Base-by-base conservation (phyloP, 2,329 filamentous ascomycete species). In the Onygenales sp. region DNA sequence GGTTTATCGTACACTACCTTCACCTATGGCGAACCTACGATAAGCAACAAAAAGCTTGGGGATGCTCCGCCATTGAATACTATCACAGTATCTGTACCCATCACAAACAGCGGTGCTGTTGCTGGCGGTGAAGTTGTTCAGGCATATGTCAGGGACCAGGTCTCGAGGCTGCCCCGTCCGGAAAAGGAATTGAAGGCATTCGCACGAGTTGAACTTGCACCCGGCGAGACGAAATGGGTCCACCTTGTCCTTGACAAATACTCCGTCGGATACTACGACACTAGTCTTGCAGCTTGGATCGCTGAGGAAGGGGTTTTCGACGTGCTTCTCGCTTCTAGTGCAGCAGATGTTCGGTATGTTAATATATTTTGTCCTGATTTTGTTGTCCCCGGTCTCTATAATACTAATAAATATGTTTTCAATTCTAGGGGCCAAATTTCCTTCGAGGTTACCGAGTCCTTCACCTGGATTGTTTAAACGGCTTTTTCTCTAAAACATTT, bases 1-100 rank as follows among this genome's bases (percentile, higher is more conserved):
- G 89, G 89, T 53, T 74, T 94, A 10, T 87, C 82, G 3, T 94
- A 93, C 76, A 89, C 87, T 1, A 88, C 78, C 2, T 92, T 94
- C 64, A 68, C 80, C 52, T 89, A 89, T 73, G 82, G 84, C n/a
- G 75, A 87, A 65, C 70, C 93, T 36, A 67, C 75, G 33, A 71
- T 89, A 36, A 73, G 78, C 85, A 57, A 76, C 68, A 83, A 0
- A 82, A 87, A 69, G 74, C 79, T 10, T 76, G 46, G 67, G 77
- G 58, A 71, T 77, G 53, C 75, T 84, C 86, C 36, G 83, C 84
- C 56, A 83, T 87, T 70, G 72, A 72, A 62, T 66, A 76, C 65
- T 79, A 80, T 49, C 74, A 82, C 76, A 9, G 80, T 87, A 14
- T 80, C 80, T 0, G 84, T 82, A 0, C 82, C 79, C 13, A 77